Percentiles rank a stretch among this genome's conserved stretches.
Evolutionary conservation across 192 early-diverging fungal species (phyloP).

Genomic region (Podila epigama): DNA sequence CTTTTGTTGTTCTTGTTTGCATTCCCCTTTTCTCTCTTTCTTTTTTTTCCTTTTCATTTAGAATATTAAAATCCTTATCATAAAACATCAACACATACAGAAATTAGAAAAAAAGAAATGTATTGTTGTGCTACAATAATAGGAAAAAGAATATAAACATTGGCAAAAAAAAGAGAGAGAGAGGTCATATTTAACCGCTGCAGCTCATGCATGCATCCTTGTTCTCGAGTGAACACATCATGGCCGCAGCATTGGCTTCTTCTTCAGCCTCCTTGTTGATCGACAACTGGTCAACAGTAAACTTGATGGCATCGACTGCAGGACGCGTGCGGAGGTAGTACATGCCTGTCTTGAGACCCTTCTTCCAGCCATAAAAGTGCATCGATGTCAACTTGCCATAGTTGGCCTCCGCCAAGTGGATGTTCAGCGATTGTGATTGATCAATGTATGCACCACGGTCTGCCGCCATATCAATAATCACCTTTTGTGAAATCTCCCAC

Average conservation of each 20-base stretch:
- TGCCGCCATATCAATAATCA: constrained; percentile 95
- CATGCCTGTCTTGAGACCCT: constrained; percentile 99
- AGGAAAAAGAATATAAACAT: not conserved
- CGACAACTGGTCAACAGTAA: constrained; percentile 88
- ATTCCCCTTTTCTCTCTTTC: not conserved
- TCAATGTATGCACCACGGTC: constrained; percentile 98
- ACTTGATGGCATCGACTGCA: constrained; percentile 98
- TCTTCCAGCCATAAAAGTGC: constrained; percentile 99
- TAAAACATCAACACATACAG: not conserved
- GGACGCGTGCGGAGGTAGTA: constrained; percentile 97
- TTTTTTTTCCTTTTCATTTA: not conserved
- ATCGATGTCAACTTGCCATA: constrained; percentile 95
- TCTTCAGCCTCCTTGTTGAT: constrained; percentile 63
- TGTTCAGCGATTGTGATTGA: constrained; percentile 95
- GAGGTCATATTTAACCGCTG: constrained; percentile 61
- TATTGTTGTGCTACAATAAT: not conserved
- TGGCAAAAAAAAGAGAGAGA: not conserved
- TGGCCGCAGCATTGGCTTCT: constrained; percentile 63
- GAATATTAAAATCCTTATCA: not conserved
- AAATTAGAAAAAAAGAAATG: not conserved
- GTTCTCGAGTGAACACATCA: constrained; percentile 94
- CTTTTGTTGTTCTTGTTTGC: not conserved
- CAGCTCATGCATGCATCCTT: constrained; percentile 93
- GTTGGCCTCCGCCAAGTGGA: constrained; percentile 93
- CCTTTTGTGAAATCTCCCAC: constrained; percentile 93